A percentile compares a stretch with the other conserved stretches of the same genome.
Evolutionary conservation across 148 eudicot species (phyloP).

Genomic region (Rhododendron ovatum): DNA sequence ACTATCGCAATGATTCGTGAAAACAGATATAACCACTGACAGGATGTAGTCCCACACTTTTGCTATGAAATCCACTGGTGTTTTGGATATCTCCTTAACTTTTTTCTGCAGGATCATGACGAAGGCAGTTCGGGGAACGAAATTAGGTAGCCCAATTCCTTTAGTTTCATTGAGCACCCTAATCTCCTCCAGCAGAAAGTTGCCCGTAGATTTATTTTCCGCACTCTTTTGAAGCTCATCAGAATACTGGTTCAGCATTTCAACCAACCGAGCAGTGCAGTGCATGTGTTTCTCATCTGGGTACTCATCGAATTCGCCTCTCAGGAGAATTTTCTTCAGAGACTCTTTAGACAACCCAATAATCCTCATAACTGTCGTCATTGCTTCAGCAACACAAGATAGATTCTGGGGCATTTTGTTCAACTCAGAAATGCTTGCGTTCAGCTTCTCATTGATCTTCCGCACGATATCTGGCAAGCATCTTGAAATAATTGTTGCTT

Average conservation of each 20-base stretch:
- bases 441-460: too few relatives aligned
- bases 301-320: slow-evolving; percentile 58
- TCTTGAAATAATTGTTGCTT: slow-evolving; percentile 41
- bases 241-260: slow-evolving; percentile 25
- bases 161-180: slow-evolving; percentile 37
- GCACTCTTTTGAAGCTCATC: slow-evolving; percentile 20
- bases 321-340: slow-evolving; percentile 33
- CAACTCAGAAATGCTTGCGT: too few relatives aligned
- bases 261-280: slow-evolving; percentile 30
- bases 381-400: neutral
- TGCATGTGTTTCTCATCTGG: slow-evolving; percentile 41
- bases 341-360: slow-evolving; percentile 48
- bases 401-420: too few relatives aligned
- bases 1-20: slow-evolving; percentile 4
- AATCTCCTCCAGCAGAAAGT: slow-evolving; percentile 46
- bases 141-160: slow-evolving; percentile 42
- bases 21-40: slow-evolving; percentile 22
- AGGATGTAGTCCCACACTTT: slow-evolving; percentile 40
- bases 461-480: slow-evolving; percentile 14
- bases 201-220: neutral
- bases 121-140: slow-evolving; percentile 19
- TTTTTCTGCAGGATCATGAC: slow-evolving; percentile 22
- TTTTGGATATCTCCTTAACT: slow-evolving; percentile 22
- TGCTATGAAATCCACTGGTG: slow-evolving; percentile 32
- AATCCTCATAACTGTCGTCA: slow-evolving; percentile 36